Base-by-base conservation (phyloP, 2,329 filamentous ascomycete species). In the Aplosporella prunicola region DNA sequence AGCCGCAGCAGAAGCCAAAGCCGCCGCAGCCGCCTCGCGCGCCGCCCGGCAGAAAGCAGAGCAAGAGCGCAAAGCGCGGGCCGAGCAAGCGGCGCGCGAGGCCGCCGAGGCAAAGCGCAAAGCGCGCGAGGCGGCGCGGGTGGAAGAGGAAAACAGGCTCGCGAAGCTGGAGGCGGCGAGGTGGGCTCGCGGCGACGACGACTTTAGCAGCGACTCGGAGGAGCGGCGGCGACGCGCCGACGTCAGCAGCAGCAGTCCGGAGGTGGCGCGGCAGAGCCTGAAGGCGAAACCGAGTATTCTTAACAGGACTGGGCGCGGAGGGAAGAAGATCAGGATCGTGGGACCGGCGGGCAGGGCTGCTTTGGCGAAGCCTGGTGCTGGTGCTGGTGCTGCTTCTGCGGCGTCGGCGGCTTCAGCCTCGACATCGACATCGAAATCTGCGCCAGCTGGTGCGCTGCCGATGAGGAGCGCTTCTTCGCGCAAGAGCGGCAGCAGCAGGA, bases 271-370 rank as follows among this genome's bases (percentile, higher is more conserved):
- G 27, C 28, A 14, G 46, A 46, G n/a, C 47, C 48, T 9, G 45
- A 44, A 43, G 2, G 53, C 53, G 24, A 32, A 22, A 16, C 22
- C 13, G 4, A 39, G 35, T 23, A 39, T 39, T 17, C 5, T 39
- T 10, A 15, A 20, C 17, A 27, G 35, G n/a, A 10, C 24, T n/a
- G 32, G 32, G 10, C 23, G 22, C 32, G 18, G 27, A 9, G 48
- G 57, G n/a, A 58, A 54, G 45, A 58, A 58, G 32, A 54, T 58
- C 41, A 61, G 56, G 36, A 53, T 59, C 15, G 50, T 58, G 14
- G 17, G 9, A 6, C 9, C 20, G n/a, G 23, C 22, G 1, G 10
- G 17, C 3, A 10, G 24, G 13, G 26, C 35, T 15, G 15, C 20
- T 18, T 7, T 23, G 3, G 22, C 24, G 7, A 15, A 20, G 14